Evolutionary conservation across 768 basidiomycete genomes (phyloP).

Genomic region (Suillus decipiens): DNA sequence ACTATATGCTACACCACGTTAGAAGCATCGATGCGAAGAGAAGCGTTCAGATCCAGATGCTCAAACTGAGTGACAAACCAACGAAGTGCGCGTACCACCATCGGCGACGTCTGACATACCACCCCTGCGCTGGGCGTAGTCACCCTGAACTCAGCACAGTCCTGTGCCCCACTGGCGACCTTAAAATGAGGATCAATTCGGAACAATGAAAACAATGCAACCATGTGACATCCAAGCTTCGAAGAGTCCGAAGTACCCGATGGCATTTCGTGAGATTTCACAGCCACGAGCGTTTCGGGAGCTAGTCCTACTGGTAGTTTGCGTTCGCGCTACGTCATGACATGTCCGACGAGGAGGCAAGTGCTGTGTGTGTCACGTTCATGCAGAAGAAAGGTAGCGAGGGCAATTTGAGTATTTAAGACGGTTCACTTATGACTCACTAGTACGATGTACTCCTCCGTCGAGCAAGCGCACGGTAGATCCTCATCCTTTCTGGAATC

Average conservation of each 20-base stretch:
- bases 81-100: neutral
- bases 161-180: neutral
- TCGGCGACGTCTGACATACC: neutral
- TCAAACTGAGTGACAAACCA: neutral
- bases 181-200: neutral
- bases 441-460: neutral
- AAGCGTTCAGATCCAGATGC: no score
- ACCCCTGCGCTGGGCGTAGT: neutral
- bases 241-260: neutral
- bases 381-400: neutral
- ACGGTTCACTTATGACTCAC: neutral
- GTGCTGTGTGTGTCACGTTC: constrained; percentile 4
- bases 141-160: neutral
- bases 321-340: neutral
- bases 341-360: neutral
- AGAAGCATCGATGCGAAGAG: neutral
- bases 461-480: neutral
- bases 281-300: neutral
- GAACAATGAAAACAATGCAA: constrained; percentile 5
- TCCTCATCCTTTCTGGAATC: neutral
- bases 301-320: no score
- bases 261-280: neutral
- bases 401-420: neutral
- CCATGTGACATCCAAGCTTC: neutral
- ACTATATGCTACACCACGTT: neutral